Evolutionary conservation across 1,139 yeast species (phyloP).

Genomic region (Zygoascus sp.): DNA sequence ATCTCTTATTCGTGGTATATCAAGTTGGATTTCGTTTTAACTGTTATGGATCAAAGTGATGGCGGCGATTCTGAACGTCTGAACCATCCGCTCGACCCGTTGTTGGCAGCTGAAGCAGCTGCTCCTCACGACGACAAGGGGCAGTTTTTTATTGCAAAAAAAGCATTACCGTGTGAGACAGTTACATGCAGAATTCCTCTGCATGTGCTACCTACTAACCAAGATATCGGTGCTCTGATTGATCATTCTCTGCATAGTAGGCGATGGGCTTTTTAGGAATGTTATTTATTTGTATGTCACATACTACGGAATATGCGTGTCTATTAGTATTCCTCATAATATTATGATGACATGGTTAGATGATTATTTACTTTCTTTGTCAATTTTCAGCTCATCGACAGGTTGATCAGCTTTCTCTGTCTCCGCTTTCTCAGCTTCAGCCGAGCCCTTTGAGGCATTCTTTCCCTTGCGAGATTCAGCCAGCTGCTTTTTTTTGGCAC

Average conservation of each 20-base stretch:
- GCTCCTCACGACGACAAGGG: slow-evolving; percentile 17
- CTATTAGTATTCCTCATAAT: neutral
- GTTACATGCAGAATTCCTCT: slow-evolving; percentile 35
- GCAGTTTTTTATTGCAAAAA: slow-evolving; percentile 25
- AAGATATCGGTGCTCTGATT: slow-evolving; percentile 30
- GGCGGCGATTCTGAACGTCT: neutral
- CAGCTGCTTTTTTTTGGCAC: slow-evolving; percentile 21
- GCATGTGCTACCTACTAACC: slow-evolving; percentile 31
- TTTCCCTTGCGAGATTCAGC: slow-evolving; percentile 5
- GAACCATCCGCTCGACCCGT: neutral
- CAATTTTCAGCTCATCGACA: neutral
- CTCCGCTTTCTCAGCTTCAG: neutral
- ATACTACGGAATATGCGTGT: neutral
- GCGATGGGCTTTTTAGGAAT: slow-evolving; percentile 20
- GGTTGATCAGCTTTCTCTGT: no score
- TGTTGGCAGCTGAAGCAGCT: slow-evolving; percentile 2
- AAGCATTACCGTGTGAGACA: slow-evolving; percentile 29
- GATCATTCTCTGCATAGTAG: slow-evolving; percentile 23
- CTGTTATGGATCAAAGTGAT: slow-evolving; percentile 18
- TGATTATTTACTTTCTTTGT: no score
- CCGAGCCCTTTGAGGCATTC: neutral
- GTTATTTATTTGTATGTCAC: slow-evolving; percentile 8
- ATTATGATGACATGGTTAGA: neutral
- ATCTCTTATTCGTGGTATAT: slow-evolving; percentile 34
- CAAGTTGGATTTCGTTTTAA: slow-evolving; percentile 34